Evolutionary conservation across 1,139 yeast species (phyloP), one percentile per base, ranked within the genome.

Genomic region (Suhomyces anneliseae): DNA sequence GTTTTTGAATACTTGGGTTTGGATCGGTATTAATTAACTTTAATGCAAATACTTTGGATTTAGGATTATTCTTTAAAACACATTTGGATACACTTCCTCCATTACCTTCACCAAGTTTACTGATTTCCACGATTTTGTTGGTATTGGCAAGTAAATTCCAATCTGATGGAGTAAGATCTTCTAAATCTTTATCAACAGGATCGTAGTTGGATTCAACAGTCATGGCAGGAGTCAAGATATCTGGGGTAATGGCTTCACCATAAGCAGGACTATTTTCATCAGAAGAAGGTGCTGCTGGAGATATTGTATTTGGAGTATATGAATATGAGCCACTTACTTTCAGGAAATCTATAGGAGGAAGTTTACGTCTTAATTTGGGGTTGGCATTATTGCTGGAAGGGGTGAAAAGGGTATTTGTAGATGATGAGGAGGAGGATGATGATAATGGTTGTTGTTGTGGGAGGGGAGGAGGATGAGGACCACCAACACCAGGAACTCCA

Each of bases 81-180:
- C 98, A 93, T 61, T 89, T 82, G 26, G 86, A 78, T 9, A 93
- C 99, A 15, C 90, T 78, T 1, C 99, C 99, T 9, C 97, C 96
- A 39, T 88, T 87, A 12, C 99, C 99, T 69, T 93, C 98, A 14
- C 99, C 99, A 14, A 93, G 67, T 37, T 82, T 76, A 32, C 83
- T 83, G 37, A 90, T 57, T 45, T 85, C 87, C 7, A 77, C 70
- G 40, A 89, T 86, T 36, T 78, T 76, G 38, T 79, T 80, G 33
- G 74, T 69, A 49, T 81, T 74, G 29, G 88, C 87, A 4, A 85
- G 72, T 10, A 66, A 58, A 53, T 81, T 79, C 97, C 98, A 92
- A 49, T 86, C 92, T 26, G 81, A 84, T 39, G 88, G 92, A 31
- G 85, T 84, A 46, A 92, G 66, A 35, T 81, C 80, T 41, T 81